Conservation (phyloP, 2,329 filamentous ascomycete species). For the Calonectria montana region DNA sequence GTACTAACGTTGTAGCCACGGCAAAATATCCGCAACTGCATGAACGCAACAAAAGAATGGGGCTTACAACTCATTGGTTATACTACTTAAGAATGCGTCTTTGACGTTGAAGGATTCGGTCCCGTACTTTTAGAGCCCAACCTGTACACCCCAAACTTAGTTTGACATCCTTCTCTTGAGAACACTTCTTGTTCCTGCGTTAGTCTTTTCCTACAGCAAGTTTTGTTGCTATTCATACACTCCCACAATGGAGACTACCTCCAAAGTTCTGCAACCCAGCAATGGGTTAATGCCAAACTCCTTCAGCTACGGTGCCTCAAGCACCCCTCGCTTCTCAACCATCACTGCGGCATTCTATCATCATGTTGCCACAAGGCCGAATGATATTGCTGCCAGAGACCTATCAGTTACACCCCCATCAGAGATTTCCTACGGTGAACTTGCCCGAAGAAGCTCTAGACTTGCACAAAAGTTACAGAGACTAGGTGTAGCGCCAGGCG, state of each 20-base stretch:
- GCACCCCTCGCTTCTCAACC: conserved; percentile 42
- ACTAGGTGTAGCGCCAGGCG: conserved; percentile 55
- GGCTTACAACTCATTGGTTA: neutral
- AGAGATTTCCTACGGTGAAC: conserved; percentile 58
- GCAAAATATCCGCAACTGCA: neutral
- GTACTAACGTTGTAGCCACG: neutral
- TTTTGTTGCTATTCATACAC: neutral
- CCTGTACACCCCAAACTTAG: neutral
- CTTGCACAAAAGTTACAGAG: conserved; percentile 53
- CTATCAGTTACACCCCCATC: conserved; percentile 42
- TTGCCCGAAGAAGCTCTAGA: conserved; percentile 49
- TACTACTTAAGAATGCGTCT: neutral
- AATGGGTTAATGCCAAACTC: conserved; percentile 31
- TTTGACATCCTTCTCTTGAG: neutral
- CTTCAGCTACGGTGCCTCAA: conserved; percentile 34
- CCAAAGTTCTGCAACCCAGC: neutral
- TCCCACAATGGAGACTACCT: conserved; percentile 26
- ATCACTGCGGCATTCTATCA: conserved; percentile 51
- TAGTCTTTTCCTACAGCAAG: neutral
- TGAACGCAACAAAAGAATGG: conserved; percentile 1
- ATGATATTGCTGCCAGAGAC: conserved; percentile 52
- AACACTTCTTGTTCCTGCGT: neutral
- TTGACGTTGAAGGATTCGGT: conserved; percentile 1
- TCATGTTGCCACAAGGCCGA: conserved; percentile 50
- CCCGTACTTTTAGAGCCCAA: neutral